Conservation (phyloP, 78 protist genomes). For the slime mould (Dictyostelium discoideum) region DNA sequence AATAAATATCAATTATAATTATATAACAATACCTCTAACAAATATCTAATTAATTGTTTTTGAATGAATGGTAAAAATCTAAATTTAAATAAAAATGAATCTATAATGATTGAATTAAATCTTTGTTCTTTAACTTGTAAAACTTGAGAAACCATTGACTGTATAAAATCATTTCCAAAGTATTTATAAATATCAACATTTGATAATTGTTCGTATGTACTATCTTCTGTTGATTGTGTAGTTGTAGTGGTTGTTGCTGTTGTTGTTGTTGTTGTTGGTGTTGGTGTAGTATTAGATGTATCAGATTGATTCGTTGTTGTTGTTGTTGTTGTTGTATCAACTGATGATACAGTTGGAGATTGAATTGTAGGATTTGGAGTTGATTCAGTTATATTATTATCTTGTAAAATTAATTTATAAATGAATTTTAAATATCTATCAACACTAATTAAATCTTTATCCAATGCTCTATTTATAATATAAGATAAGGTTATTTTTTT, state of each 20-base stretch:
- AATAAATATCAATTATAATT: not conserved
- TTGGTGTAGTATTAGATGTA: not conserved
- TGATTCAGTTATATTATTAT: not conserved
- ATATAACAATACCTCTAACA: slow-evolving; percentile 14
- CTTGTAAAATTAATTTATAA: not conserved
- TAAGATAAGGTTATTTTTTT: slow-evolving; percentile 23
- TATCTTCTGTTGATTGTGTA: not conserved
- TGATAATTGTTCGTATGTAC: not conserved
- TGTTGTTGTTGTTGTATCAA: no score
- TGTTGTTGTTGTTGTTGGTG: not conserved
- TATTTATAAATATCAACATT: not conserved
- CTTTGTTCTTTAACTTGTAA: slow-evolving; percentile 25
- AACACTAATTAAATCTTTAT: slow-evolving; percentile 11
- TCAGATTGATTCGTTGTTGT: not conserved
- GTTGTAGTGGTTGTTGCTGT: not conserved
- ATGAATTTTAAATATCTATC: slow-evolving; percentile 56
- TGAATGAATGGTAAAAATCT: slow-evolving; percentile 34
- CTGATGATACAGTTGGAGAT: not conserved
- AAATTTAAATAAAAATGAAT: slow-evolving; percentile 28
- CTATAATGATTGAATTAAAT: slow-evolving; percentile 7
- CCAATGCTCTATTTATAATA: slow-evolving; percentile 27
- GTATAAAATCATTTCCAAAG: slow-evolving; percentile 39
- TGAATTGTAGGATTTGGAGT: not conserved
- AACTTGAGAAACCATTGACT: slow-evolving; percentile 29
- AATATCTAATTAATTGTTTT: slow-evolving; percentile 37